Evolutionary conservation across 495 filamentous ascomycete genomes (phyloP), one percentile per base, ranked within the genome.

Genomic region (Saxophila tyrrhenica): DNA sequence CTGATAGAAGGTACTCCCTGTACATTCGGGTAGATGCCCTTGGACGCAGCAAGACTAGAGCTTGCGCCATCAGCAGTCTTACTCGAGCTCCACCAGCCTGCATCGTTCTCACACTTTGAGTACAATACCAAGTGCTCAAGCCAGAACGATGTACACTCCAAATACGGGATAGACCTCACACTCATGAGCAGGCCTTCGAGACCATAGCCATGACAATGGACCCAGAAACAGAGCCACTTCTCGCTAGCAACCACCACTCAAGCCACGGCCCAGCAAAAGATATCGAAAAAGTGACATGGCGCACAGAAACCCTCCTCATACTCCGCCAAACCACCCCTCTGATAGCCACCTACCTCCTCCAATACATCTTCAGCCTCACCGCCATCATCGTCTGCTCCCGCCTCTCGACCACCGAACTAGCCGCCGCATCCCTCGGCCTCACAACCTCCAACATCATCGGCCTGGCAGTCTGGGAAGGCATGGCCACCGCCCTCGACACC

Each of bases 381-480:
- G 56, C 55, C 17, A 54, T 64, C 24, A 50, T 64, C 19, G 56
- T 59, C 0, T 62, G 54, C 16, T 53, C 63, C 3, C 62, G 53
- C 20, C 52, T 66, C 19, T 52, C 63, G 2, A 66, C 55, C 10
- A 44, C 51, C 15, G 62, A 66, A 43, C 56, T 66, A 1, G 63
- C 53, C n/a, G 62, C 54, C 0, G 63, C 62, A 2, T 52, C 49
- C 1, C 29, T 65, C 19, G 62, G 58, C 0, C 59, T 45, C 13
- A 66, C 57, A 50, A 63, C 59, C 5, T 55, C 55, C 0, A 65
- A 62, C 51, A 65, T 66, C 43, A 65, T 60, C 1, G 64, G 64
- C 17, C 63, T 43, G 21, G 64, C 62, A 13, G 45, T 65, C 20
- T 65, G 32, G 39, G 55, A 64, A 45, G 62, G 64, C 22, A 39